A percentile compares a stretch with the other conserved stretches of the same genome.
Evolutionary conservation across 345 rosid genomes (phyloP).

Genomic region (Balakata baccata): DNA sequence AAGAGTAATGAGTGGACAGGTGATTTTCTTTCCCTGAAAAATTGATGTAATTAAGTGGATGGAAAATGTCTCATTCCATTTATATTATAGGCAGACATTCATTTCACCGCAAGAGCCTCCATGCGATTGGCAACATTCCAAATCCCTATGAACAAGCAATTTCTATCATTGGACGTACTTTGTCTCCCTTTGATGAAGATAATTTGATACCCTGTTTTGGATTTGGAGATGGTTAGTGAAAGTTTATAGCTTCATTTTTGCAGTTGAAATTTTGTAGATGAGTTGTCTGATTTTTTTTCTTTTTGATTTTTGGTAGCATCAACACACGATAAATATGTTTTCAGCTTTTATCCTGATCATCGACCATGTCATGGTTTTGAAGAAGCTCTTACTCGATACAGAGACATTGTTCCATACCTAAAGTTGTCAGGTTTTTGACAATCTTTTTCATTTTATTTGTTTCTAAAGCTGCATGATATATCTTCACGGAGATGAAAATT

Average conservation of each 20-base stretch:
- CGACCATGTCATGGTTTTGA: conserved; percentile 71
- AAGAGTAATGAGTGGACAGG: conserved; percentile 82
- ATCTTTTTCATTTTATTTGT: conserved; percentile 12
- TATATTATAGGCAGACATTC: conserved; percentile 61
- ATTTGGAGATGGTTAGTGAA: conserved; percentile 84
- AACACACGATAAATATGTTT: conserved; percentile 67
- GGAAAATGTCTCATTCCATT: conserved; percentile 2
- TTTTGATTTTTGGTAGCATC: conserved; percentile 44
- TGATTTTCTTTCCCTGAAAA: conserved; percentile 12
- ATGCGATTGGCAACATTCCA: conserved; percentile 51
- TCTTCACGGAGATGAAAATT: not conserved
- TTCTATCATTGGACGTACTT: conserved; percentile 80
- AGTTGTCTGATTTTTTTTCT: conserved; percentile 21
- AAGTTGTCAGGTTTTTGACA: conserved; percentile 61
- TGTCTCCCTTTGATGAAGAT: conserved; percentile 93
- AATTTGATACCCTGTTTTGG: conserved; percentile 95
- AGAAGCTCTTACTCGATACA: conserved; percentile 66
- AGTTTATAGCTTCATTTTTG: conserved; percentile 8
- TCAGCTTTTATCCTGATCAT: conserved; percentile 69
- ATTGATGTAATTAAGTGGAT: not conserved
- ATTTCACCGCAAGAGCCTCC: conserved; percentile 76
- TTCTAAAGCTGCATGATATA: conserved; percentile 12
- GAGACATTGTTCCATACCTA: conserved; percentile 69
- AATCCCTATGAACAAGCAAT: conserved; percentile 96
- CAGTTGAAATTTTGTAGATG: not conserved